Evolutionary conservation across 2,329 filamentous ascomycete genomes (phyloP), one percentile per base, ranked within the genome.

Genomic region (Raffaelea ambrosiae): DNA sequence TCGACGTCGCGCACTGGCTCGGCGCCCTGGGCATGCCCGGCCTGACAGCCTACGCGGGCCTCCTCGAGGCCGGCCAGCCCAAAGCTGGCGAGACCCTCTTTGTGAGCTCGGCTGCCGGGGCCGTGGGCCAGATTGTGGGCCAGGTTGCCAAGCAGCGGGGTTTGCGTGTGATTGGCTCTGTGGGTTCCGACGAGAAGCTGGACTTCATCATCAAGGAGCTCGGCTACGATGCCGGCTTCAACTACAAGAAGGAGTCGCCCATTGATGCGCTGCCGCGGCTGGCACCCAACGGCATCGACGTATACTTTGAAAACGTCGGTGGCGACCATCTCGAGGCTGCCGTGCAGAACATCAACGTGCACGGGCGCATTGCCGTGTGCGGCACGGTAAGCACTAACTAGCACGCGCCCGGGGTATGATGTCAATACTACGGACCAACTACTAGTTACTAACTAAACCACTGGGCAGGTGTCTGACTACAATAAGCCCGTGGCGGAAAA

Each of bases 101-200:
- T 64, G 75, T 95, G 55, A 86, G 81, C 49, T 83, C 86, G 3
- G 88, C 88, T 0, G 84, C 83, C 3, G 88, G 88, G 26, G 87
- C 86, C 2, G 88, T 94, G 3, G 88, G 88, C 3, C 84, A 90
- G 64, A 63, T 93, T 8, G 88, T 93, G 19, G 88, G 88, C 5
- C 88, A 93, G 67, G 67, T 94, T 40, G 87, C 86, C 52, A 91
- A 91, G 75, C 79, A 82, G 52, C 83, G 90, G 64, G 88, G 88
- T 2, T 66, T 93, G 49, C 82, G 67, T 40, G 88, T 94, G 38
- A 83, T 94, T 53, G 88, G 88, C 18, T 87, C 81, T 45, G 87
- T 88, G 11, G 88, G 88, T 3, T 80, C 80, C 18, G 84, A 90
- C 59, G 82, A 85, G 59, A 94, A 95, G 71, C 72, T 89, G 21